Evolutionary conservation across 495 filamentous ascomycete species (phyloP), one percentile per base, ranked within the genome.

Genomic region (Penicillium pulvis): DNA sequence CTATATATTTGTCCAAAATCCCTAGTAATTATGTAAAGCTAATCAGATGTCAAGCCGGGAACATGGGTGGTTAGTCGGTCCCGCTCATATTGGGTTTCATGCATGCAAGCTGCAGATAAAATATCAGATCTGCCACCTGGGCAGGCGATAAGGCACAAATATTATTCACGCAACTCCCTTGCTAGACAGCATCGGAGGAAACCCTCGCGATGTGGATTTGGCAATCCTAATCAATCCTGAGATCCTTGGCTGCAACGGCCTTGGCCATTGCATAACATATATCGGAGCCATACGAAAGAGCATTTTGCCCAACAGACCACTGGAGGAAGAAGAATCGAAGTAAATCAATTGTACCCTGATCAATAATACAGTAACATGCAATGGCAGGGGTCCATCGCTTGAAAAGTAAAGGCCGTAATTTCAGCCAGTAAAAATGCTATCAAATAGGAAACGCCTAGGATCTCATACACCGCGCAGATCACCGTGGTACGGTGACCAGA

Each of bases 401-500:
- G 51, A 30, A 56, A 51, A 45, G n/a, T 24, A 19, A 55, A 30
- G 53, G 41, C 53, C 55, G 55, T 45, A 62, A 56, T 55, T 54
- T 56, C 55, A 48, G 55, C 59, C 55, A 58, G 42, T 56, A 49
- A 24, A 59, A 57, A 65, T 60, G 53, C 61, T 53, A 53, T 42
- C 57, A 67, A 49, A 59, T 43, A 70, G 58, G 60, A 59, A 68
- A 49, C 66, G 57, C 59, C 58, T 49, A 42, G 55, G 55, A 60
- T 50, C 55, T 66, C 68, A 81, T 53, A 79, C 74, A 41, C 69
- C 65, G 56, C 78, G 78, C 55, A 76, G 39, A 55, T 74, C 77
- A 44, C 93, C 92, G 73, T 98, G 94, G 71, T 90, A 96, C 43
- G 92, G 92, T 78, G 85, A 89, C 92, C 93, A 98, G 60, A 98